These are phyloP conservation scores for Mrakia blollopis DNA, from an alignment of 768 basidiomycete genomes.

Conservation along the genomic window DNA sequence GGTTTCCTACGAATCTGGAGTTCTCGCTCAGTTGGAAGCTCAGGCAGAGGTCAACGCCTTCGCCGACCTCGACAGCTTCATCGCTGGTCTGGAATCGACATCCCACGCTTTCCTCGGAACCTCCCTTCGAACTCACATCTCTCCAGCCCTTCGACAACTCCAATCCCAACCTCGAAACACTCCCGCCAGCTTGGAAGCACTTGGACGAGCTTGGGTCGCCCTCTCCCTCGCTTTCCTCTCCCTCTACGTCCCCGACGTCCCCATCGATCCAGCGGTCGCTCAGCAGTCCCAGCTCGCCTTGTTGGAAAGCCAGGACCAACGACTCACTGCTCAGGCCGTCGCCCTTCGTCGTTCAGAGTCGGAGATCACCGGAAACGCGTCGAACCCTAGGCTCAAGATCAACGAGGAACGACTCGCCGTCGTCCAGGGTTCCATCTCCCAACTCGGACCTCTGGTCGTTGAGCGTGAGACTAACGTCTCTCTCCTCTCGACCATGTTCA, in stretches of 20 bases:
- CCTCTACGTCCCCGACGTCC: slow-evolving; percentile 73
- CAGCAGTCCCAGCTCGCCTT: slow-evolving; percentile 52
- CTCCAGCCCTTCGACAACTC: slow-evolving; percentile 8
- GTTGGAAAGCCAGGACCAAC: slow-evolving; percentile 47
- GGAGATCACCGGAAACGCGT: slow-evolving; percentile 54
- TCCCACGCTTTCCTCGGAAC: slow-evolving; percentile 16
- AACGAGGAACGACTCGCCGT: slow-evolving; percentile 7
- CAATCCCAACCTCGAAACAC: slow-evolving; percentile 29
- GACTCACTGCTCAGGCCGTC: slow-evolving; percentile 51
- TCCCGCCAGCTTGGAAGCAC: slow-evolving; percentile 40
- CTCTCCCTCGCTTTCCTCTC: slow-evolving; percentile 59
- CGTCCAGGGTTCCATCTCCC: slow-evolving; percentile 21
- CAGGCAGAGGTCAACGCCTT: neutral
- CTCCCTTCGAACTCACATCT: slow-evolving; percentile 19
- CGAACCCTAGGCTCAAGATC: slow-evolving; percentile 44
- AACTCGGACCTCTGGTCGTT: slow-evolving; percentile 27
- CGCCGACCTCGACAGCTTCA: slow-evolving; percentile 1
- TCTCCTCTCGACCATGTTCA: slow-evolving; percentile 46
- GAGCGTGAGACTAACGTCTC: slow-evolving; percentile 31
- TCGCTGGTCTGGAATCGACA: slow-evolving; percentile 16
- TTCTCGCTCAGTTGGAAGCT: neutral
- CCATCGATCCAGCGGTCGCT: slow-evolving; percentile 78
- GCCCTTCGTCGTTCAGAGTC: slow-evolving; percentile 58
- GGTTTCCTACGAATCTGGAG: slow-evolving; percentile 25
- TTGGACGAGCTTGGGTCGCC: slow-evolving; percentile 58